Evolutionary conservation across 345 rosid genomes (phyloP), one percentile per base, ranked within the genome.

Genomic region (Raphanus sativus): DNA sequence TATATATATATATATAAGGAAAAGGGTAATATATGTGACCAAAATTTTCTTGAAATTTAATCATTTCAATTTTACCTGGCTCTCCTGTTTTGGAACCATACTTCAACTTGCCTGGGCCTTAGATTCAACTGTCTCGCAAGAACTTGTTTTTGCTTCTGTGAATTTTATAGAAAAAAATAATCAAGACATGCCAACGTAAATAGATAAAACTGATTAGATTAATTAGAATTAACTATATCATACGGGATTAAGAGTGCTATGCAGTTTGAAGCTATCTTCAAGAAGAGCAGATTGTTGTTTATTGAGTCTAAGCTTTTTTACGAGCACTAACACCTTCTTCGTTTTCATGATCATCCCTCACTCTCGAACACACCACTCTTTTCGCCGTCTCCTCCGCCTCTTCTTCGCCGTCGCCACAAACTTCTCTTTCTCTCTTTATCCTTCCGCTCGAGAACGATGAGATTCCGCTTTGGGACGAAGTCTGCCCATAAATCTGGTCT

Each of bases 61-160:
- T 54, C 1, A 38, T 1, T 29, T 26, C 24, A 8, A 66, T 8
- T 73, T 82, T 82, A 91, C 99, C 99, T 93, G 76, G 98, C 99
- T 88, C 99, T 89, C 42, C 99, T 87, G 82, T 95, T 95, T 74
- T 95, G 99, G 78, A 95, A 95, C 99, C 99, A 95, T 1, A 95
- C 99, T 85, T 95, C 99, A 10, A 95, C 98, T 74, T 95, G 99
- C 70, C 99, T 88, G 13, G 99, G 90, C 67, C 97, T 87, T 67
- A 95, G 87, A 84, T 84, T 91, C 65, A 95, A 77, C 80, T 95
- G 98, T 74, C 92, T 87, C 15, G 99, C 99, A 65, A 95, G 82
- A 71, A 90, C 89, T 76, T 86, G 97, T 80, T 95, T 92, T 79
- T 91, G 98, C 82, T 91, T 92, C 99, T 94, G 87, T 72, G 0